phyloP scores from a whole-genome alignment of 768 basidiomycete genomes.

The Lyophyllum atratum region DNA sequence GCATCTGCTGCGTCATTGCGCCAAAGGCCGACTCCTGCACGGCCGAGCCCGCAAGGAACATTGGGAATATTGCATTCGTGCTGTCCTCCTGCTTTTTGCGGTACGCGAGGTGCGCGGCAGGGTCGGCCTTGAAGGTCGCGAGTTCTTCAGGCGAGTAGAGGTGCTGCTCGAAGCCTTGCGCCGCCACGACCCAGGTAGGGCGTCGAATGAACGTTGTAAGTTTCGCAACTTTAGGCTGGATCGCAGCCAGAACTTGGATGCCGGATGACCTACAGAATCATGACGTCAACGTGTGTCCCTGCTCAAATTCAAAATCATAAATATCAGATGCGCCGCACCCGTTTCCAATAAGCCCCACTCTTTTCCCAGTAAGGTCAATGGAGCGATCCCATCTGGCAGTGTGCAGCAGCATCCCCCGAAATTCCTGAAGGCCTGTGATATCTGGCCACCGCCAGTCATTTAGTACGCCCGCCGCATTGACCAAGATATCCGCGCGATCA shows the following conservation, averaged over 20 bases:
- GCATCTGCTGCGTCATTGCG: constrained; percentile 38
- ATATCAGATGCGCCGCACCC: constrained; percentile 21
- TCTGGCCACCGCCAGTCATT: constrained; percentile 42
- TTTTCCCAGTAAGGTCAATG: constrained; percentile 35
- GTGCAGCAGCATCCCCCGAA: constrained; percentile 35
- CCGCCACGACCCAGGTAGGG: constrained; percentile 32
- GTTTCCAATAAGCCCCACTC: constrained; percentile 39
- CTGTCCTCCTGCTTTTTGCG: constrained; percentile 40
- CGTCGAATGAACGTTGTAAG: constrained; percentile 34
- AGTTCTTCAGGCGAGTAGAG: constrained; percentile 43
- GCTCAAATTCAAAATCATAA: background rate
- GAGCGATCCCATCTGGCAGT: constrained; percentile 34
- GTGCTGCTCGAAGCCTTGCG: constrained; percentile 27
- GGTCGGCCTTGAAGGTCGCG: constrained; percentile 35
- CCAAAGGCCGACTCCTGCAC: constrained; percentile 30
- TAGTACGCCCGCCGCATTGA: constrained; percentile 34
- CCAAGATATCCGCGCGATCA: constrained; percentile 33
- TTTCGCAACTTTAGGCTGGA: constrained; percentile 35
- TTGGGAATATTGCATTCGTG: constrained; percentile 34
- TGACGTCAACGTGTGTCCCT: background rate
- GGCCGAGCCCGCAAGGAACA: constrained; percentile 32
- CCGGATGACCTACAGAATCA: constrained; percentile 27
- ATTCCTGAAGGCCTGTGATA: constrained; percentile 34
- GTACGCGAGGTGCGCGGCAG: constrained; percentile 41
- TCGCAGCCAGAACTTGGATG: constrained; percentile 35